These are phyloP conservation scores for Ambrosiella cleistominuta DNA, from an alignment of 2,329 filamentous ascomycete species.

Conservation along the genomic window DNA sequence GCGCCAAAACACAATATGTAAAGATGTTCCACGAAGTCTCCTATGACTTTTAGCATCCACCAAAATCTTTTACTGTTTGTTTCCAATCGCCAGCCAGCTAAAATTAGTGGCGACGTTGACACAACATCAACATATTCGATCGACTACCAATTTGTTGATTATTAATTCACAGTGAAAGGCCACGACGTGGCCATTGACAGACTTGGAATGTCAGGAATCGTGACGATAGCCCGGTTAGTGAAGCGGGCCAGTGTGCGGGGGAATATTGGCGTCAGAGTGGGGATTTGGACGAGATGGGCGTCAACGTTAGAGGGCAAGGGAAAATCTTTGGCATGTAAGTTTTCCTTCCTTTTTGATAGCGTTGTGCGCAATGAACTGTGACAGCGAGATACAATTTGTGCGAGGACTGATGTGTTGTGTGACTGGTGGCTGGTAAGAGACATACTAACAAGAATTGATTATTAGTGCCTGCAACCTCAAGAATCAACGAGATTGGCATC, in stretches of 20 bases:
- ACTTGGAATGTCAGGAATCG: not conserved
- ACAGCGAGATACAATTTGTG: not conserved
- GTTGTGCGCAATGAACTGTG: not conserved
- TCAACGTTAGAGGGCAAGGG: slow-evolving; percentile 11
- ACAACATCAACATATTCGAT: no score
- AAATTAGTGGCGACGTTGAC: no score
- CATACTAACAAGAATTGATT: not conserved
- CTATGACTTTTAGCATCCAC: no score
- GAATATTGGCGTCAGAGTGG: not conserved
- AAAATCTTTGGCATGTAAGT: slow-evolving; percentile 26
- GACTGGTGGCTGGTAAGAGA: slow-evolving; percentile 6
- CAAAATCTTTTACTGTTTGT: no score
- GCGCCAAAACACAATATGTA: no score
- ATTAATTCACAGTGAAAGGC: no score
- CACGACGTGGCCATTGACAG: not conserved
- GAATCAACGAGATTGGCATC: slow-evolving; percentile 84
- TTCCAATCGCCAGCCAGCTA: no score
- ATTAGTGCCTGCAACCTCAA: slow-evolving; percentile 36
- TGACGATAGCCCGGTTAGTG: not conserved
- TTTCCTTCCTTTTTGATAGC: not conserved
- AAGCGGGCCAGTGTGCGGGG: not conserved
- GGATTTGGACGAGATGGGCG: not conserved
- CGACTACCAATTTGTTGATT: no score
- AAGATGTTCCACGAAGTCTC: no score
- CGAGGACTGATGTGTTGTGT: not conserved